Percentiles rank a stretch among this genome's conserved stretches.
Conservation (phyloP, 1,284 basidiomycete genomes). For the Naganishia sp. region DNA sequence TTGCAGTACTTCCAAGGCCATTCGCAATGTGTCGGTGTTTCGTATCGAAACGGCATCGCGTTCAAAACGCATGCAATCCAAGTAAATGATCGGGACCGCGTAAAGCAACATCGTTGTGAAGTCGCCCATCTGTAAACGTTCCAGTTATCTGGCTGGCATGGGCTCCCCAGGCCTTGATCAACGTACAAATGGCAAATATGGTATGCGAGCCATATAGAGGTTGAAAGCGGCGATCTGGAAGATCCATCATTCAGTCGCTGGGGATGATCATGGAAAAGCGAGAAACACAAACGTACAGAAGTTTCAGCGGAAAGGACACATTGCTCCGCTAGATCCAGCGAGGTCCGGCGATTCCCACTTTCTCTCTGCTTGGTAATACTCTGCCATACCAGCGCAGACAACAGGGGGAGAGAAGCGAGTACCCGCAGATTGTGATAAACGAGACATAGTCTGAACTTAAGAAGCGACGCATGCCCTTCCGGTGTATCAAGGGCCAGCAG, state of each 20-base stretch:
- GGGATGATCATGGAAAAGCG: no score
- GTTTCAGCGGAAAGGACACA: constrained; percentile 22
- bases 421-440: constrained; percentile 29
- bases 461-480: constrained; percentile 15
- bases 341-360: constrained; percentile 1
- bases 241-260: background rate
- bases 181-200: constrained; percentile 27
- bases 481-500: constrained; percentile 22
- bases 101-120: constrained; percentile 29
- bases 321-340: constrained; percentile 6
- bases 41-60: background rate
- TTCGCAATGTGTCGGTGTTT: constrained; percentile 6
- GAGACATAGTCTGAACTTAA: constrained; percentile 23
- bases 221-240: constrained; percentile 24
- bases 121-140: constrained; percentile 19
- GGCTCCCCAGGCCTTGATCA: no score
- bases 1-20: constrained; percentile 14
- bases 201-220: constrained; percentile 16
- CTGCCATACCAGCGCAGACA: constrained; percentile 25
- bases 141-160: background rate
- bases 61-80: constrained; percentile 27
- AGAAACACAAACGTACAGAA: constrained; percentile 8
- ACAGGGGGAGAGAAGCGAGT: constrained; percentile 22
- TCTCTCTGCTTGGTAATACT: constrained; percentile 1
- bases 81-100: constrained; percentile 27